phyloP scores from a whole-genome alignment of 352 stramenopile species.

The Blastocystis sp. region DNA sequence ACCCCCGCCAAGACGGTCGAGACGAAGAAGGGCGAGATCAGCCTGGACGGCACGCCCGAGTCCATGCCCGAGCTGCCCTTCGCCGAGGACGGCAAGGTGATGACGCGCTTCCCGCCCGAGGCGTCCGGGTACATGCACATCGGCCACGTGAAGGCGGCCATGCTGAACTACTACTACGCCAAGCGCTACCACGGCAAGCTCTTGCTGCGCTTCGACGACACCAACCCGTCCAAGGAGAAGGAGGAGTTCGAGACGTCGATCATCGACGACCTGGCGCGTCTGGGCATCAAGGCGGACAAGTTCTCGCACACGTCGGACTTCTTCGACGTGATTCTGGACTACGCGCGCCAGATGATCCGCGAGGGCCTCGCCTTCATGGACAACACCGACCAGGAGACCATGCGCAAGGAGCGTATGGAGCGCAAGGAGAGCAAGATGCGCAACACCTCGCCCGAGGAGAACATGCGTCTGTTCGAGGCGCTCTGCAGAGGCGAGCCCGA shows the following conservation, averaged over 20 bases:
- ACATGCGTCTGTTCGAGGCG: constrained; percentile 92
- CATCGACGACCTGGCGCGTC: constrained; percentile 84
- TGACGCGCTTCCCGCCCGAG: constrained; percentile 97
- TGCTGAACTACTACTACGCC: constrained; percentile 99
- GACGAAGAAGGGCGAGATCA: constrained; percentile 81
- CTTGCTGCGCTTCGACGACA: constrained; percentile 97
- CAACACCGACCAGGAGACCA: constrained; percentile 95
- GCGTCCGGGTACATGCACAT: constrained; percentile 98
- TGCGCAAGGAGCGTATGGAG: constrained; percentile 86
- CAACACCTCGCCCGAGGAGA: constrained; percentile 83
- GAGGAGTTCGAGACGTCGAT: constrained; percentile 97
- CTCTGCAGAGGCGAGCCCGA: constrained; percentile 88
- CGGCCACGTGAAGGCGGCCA: constrained; percentile 96
- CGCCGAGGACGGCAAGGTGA: constrained; percentile 90
- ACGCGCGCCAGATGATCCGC: constrained; percentile 90
- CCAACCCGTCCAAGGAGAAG: constrained; percentile 99
- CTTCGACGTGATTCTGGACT: constrained; percentile 92
- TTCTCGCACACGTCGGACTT: constrained; percentile 97
- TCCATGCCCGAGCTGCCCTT: constrained; percentile 86
- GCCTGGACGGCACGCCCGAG: constrained; percentile 79
- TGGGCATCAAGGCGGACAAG: constrained; percentile 82
- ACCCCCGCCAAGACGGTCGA: constrained; percentile 43
- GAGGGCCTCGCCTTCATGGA: constrained; percentile 98
- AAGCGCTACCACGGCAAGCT: constrained; percentile 94
- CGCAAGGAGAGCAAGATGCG: constrained; percentile 87